Conservation (phyloP, 2,329 filamentous ascomycete genomes). For the Venturia pyrina region DNA sequence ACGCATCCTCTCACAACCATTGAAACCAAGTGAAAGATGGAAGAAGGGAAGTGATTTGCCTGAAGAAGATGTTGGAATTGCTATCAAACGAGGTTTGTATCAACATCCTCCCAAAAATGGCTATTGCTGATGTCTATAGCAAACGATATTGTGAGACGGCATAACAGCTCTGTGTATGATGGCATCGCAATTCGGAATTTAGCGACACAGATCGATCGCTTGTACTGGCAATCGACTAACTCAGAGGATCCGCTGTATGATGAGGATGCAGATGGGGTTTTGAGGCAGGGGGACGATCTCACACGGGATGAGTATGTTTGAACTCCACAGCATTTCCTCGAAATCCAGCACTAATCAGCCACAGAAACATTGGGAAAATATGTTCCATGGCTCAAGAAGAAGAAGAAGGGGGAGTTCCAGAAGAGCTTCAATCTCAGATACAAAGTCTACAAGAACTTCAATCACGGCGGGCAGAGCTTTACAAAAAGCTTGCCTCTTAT, state of each 20-base stretch:
- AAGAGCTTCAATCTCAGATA: conserved; percentile 23
- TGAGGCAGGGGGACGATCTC: conserved; percentile 11
- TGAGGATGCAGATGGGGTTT: conserved; percentile 1
- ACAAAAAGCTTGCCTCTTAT: conserved; percentile 39
- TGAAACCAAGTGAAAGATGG: conserved; percentile 47
- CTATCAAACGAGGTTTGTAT: conserved; percentile 21
- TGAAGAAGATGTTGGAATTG: conserved; percentile 41
- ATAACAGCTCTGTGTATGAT: conserved; percentile 55
- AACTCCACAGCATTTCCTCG: neutral
- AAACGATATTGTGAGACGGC: conserved; percentile 54
- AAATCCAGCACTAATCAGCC: neutral
- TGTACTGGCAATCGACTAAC: conserved; percentile 47
- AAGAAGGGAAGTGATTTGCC: conserved; percentile 35
- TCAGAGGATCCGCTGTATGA: conserved; percentile 14
- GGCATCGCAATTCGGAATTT: conserved; percentile 61
- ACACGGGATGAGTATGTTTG: neutral
- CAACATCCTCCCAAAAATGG: neutral
- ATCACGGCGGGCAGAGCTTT: conserved; percentile 38
- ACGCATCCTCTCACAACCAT: conserved; percentile 50
- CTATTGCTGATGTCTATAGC: conserved; percentile 30
- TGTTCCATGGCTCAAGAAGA: conserved; percentile 1
- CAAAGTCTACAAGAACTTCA: conserved; percentile 38
- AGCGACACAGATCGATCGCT: conserved; percentile 59
- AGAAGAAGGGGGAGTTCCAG: conserved; percentile 15
- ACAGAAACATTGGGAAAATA: conserved; percentile 1